Base-by-base conservation (phyloP, 2,329 filamentous ascomycete genomes). In the Lecanicillium sp. region DNA sequence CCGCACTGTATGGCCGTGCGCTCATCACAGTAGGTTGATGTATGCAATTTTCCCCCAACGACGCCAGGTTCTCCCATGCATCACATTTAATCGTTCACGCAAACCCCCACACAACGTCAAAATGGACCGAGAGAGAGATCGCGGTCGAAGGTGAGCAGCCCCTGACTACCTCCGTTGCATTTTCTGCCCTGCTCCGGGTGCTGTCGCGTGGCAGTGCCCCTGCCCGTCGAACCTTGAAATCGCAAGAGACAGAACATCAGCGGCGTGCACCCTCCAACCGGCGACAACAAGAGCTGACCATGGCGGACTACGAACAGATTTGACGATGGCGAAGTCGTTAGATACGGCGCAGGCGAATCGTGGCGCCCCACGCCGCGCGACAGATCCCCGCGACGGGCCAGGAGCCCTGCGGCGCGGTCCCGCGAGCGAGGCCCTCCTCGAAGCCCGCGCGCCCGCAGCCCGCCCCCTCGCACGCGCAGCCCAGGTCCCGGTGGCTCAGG, bases 321-420 rank as follows among this genome's bases (percentile, higher is more conserved):
- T 56, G 77, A 81, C 54, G 78, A 81, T 54, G 78, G 78, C 37
- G 78, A 81, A 64, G 78, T 81, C 46, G 75, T 79, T 53, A 70
- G 78, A 58, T 81, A 81, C 60, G 78, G 78, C 44, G 78, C 78
- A 11, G 78, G 78, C 50, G 78, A 81, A 62, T 80, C 77, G 30
- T 81, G 79, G 69, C 68, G 78, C 51, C 78, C 78, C 10, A 80
- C 75, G 50, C 78, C 78, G 43, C 64, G 72, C 7, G 55, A 51
- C 20, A 55, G 62, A 50, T 62, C 54, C 51, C 58, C 57, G 14
- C 55, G 62, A 38, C 58, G 62, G 50, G 51, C 55, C 17, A 60
- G 63, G 47, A 67, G 64, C 51, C 64, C 63, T 10, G 49, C 59
- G 19, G 52, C 60, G 38, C 60, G 62, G 15, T 44, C 47, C 29